Percentiles rank a stretch among this genome's conserved stretches.
Evolutionary conservation across 768 basidiomycete species (phyloP).

Genomic region (Mrakia hoshinonis): DNA sequence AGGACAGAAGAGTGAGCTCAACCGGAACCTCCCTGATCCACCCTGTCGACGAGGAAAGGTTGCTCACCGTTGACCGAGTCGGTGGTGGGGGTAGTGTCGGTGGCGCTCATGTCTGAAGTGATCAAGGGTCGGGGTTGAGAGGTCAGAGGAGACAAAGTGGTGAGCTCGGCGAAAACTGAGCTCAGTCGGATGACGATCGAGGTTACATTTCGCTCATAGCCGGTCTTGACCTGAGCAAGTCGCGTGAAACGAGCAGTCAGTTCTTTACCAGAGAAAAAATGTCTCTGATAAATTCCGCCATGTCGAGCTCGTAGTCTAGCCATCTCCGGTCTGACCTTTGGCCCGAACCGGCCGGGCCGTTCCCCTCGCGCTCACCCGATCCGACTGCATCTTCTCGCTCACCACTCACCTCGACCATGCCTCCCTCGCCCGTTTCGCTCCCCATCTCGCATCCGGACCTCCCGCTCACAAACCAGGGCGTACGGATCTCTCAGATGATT

Average conservation of each 20-base stretch:
- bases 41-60: too few species aligned
- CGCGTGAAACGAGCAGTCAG: too few species aligned
- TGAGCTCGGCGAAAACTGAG: not conserved
- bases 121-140: not conserved
- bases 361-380: not conserved
- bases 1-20: not conserved
- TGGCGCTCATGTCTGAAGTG: not conserved
- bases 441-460: conserved; percentile 31
- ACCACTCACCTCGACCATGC: not conserved
- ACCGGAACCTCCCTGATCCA: too few species aligned
- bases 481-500: conserved; percentile 62
- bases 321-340: too few species aligned
- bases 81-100: not conserved
- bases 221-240: too few species aligned
- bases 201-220: not conserved
- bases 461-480: conserved; percentile 39
- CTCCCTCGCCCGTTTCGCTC: conserved; percentile 6
- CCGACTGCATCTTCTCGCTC: not conserved
- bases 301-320: not conserved
- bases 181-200: not conserved
- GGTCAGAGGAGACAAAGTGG: not conserved
- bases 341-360: not conserved
- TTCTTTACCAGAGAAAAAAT: too few species aligned
- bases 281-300: not conserved
- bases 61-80: not conserved